Evolutionary conservation across 192 early-diverging fungal genomes (phyloP).

Genomic region (Haplosporangium gracile): DNA sequence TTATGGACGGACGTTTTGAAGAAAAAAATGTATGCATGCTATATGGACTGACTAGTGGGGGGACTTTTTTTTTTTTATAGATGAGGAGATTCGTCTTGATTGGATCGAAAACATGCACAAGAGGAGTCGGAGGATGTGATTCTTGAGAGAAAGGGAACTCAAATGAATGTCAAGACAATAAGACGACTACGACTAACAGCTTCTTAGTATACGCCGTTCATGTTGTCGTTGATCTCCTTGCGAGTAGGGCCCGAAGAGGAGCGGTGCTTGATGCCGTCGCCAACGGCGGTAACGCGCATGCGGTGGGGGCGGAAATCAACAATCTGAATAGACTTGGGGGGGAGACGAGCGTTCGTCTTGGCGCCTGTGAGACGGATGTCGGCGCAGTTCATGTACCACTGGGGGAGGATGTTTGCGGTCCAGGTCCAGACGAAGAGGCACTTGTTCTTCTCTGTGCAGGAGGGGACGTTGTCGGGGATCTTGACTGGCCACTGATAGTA

Average conservation of each 20-base stretch:
- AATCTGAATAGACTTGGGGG: constrained; percentile 24
- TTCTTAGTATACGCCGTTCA: constrained; percentile 26
- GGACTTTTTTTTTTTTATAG: too few species aligned
- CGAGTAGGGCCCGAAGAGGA: constrained; percentile 29
- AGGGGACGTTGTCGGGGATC: constrained; percentile 54
- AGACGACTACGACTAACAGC: too few species aligned
- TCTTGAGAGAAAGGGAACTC: too few species aligned
- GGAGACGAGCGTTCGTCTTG: constrained; percentile 23
- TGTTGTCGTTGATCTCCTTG: constrained; percentile 34
- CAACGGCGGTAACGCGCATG: constrained; percentile 24
- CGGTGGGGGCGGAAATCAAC: constrained; percentile 32
- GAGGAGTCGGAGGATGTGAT: too few species aligned
- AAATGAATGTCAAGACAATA: background rate
- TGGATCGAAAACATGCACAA: too few species aligned
- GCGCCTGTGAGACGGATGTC: constrained; percentile 70
- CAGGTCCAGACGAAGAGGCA: constrained; percentile 68
- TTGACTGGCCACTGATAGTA: constrained; percentile 57
- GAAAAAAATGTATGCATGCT: too few species aligned
- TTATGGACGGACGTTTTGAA: too few species aligned
- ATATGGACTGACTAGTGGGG: too few species aligned
- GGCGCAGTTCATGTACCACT: constrained; percentile 84
- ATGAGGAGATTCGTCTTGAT: too few species aligned
- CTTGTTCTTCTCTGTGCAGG: constrained; percentile 44
- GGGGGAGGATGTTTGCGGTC: constrained; percentile 78
- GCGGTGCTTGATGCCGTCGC: constrained; percentile 43